These are phyloP conservation scores for Colletotrichum sp. DNA, from an alignment of 2,329 filamentous ascomycete species.

Conservation along the genomic window DNA sequence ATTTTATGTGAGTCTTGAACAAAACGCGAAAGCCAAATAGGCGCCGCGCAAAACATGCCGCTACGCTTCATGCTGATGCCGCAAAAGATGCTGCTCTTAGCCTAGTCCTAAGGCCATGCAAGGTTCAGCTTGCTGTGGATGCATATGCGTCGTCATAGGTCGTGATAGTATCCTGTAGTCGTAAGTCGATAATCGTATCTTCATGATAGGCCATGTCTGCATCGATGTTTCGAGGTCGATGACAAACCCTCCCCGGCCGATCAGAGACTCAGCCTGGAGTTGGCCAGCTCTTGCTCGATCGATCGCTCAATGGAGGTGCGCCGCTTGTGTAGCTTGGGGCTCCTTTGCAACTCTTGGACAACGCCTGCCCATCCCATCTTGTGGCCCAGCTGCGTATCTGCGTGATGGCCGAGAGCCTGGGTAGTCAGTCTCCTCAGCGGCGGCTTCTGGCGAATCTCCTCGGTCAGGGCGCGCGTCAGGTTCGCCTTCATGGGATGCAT, in stretches of 20 bases:
- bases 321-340: conserved; percentile 64
- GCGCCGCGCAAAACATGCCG: not conserved
- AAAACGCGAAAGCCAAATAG: not conserved
- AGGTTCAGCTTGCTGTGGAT: not conserved
- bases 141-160: not conserved
- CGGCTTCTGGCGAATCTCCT: conserved; percentile 49
- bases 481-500: conserved; percentile 27
- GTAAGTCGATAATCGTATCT: not conserved
- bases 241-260: conserved; percentile 9
- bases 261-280: conserved; percentile 37
- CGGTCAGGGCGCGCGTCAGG: conserved; percentile 46
- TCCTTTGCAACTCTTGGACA: conserved; percentile 65
- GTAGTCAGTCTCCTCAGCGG: conserved; percentile 59
- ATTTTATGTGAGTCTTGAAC: not conserved
- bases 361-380: conserved; percentile 67
- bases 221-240: not conserved
- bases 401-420: conserved; percentile 57
- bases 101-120: not conserved
- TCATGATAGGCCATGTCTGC: not conserved
- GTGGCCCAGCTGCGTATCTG: conserved; percentile 50
- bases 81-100: not conserved
- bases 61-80: not conserved
- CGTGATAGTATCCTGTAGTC: conserved; percentile 1
- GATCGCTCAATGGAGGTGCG: conserved; percentile 67
- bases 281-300: conserved; percentile 39